Conservation (phyloP, 345 rosid species). For the Eucalyptus sp. region DNA sequence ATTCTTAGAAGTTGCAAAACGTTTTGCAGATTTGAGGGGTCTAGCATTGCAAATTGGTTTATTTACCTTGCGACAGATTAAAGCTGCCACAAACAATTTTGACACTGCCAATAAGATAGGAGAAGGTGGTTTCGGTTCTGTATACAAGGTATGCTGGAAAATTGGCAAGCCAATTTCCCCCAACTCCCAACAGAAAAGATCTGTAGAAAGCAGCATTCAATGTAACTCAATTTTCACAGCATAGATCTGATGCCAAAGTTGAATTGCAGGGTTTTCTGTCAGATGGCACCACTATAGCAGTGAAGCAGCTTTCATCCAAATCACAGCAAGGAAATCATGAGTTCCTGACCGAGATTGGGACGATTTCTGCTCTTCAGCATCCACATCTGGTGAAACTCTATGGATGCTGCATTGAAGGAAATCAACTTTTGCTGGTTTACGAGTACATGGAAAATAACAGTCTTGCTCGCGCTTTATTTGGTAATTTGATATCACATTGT, state of each 20-base stretch:
- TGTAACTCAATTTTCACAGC: not conserved
- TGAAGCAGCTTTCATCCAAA: constrained; percentile 60
- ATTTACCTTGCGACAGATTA: constrained; percentile 3
- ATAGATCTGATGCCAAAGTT: not conserved
- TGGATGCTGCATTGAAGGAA: constrained; percentile 14
- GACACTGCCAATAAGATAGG: constrained; percentile 3
- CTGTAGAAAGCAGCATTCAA: not conserved
- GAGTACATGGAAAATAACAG: constrained; percentile 15
- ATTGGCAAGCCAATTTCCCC: not conserved
- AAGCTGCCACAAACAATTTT: constrained; percentile 10
- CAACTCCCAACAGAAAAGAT: not conserved
- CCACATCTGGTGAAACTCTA: constrained; percentile 9
- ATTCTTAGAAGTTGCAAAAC: not conserved
- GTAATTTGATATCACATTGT: not conserved
- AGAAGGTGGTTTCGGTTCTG: constrained; percentile 15
- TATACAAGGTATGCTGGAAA: not conserved
- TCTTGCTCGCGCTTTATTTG: constrained; percentile 4
- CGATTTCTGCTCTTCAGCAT: constrained; percentile 8
- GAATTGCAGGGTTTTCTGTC: not conserved
- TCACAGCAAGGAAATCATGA: constrained; percentile 42
- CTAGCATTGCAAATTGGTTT: constrained; percentile 4
- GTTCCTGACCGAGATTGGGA: constrained; percentile 9
- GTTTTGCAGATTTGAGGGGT: not conserved
- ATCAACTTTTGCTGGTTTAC: constrained; percentile 7
- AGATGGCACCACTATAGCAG: constrained; percentile 12